Evolutionary conservation across 225 moss, liverwort and hornwort genomes (phyloP), one percentile per base, ranked within the genome.

Genomic region (Sphagnum tenellum): DNA sequence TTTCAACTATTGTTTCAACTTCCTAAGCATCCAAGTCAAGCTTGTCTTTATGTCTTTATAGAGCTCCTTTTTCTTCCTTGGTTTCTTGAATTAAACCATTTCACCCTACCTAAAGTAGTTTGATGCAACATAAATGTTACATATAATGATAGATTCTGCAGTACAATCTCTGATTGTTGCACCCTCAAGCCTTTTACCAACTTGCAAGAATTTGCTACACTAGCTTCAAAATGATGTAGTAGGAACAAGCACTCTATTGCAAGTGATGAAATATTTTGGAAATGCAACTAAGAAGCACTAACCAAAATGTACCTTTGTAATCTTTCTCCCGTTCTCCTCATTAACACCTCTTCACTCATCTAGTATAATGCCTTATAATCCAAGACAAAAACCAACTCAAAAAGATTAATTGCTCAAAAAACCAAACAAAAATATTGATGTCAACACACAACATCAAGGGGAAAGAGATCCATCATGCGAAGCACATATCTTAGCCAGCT

Each of bases 41-140:
- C 77, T 89, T 90, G 4, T 86, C 87, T 78, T 84, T 90, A n/a
- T n/a, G n/a, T n/a, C n/a, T 64, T 84, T 89, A 11, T 93, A 89
- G 8, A 98, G 89, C 65, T 98, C 90, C 69, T 98, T 98, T 84
- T 98, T 93, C 70, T 93, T 98, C 82, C 93, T 98, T 4, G 98
- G 98, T 78, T 98, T 98, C 78, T 82, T 93, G 62, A 98, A 98
- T 68, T 83, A 89, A 69, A 90, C 74, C 98, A 98, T 98, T 75
- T 98, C 98, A 68, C 89, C 90, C 57, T 87, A 80, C 53, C 93
- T 89, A 69, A 80, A 88, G 73, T 83, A 98, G 66, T 98, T 93
- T 63, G 93, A 87, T 47, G 87, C 79, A 68, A 82, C n/a, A 59
- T 64, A 78, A 55, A 86, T 70, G 12, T 77, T 67, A 51, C 73